phyloP scores from a whole-genome alignment of 305 asterid species.

The Euphrasia arctica region DNA sequence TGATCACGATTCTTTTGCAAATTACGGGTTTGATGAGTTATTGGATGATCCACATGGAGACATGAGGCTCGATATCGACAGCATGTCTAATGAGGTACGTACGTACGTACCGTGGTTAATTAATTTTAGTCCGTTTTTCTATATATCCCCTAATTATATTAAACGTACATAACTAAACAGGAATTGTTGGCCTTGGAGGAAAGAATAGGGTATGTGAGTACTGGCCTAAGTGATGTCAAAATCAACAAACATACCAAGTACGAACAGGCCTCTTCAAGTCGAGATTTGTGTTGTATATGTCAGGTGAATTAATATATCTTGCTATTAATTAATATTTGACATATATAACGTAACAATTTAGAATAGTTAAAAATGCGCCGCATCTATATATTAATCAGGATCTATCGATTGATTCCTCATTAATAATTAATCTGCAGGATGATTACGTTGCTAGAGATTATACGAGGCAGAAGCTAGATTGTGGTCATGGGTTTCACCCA shows the following conservation, averaged over 20 bases:
- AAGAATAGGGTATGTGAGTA: slow-evolving; percentile 74
- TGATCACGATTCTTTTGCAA: too few relatives aligned
- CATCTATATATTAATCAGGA: too few relatives aligned
- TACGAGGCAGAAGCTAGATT: slow-evolving; percentile 38
- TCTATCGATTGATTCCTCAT: too few relatives aligned
- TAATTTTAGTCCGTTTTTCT: neutral
- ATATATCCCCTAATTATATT: neutral
- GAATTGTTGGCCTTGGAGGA: slow-evolving; percentile 90
- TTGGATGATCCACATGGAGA: too few relatives aligned
- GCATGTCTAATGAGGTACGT: slow-evolving; percentile 86
- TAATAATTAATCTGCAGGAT: slow-evolving; percentile 34
- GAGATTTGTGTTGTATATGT: neutral
- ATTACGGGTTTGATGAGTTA: too few relatives aligned
- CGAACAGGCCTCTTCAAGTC: neutral
- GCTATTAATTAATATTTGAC: too few relatives aligned
- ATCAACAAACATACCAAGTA: slow-evolving; percentile 21
- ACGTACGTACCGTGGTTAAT: slow-evolving; percentile 27
- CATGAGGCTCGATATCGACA: slow-evolving; percentile 76
- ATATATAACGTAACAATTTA: too few relatives aligned
- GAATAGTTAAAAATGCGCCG: too few relatives aligned
- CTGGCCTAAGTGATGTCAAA: slow-evolving; percentile 79
- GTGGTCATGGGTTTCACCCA: slow-evolving; percentile 61
- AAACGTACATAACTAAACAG: slow-evolving; percentile 31
- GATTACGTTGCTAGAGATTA: slow-evolving; percentile 44
- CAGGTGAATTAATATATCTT: neutral